Evolutionary conservation across 306 rosid genomes (phyloP).

Genomic region (Acacia melanoxylon): DNA sequence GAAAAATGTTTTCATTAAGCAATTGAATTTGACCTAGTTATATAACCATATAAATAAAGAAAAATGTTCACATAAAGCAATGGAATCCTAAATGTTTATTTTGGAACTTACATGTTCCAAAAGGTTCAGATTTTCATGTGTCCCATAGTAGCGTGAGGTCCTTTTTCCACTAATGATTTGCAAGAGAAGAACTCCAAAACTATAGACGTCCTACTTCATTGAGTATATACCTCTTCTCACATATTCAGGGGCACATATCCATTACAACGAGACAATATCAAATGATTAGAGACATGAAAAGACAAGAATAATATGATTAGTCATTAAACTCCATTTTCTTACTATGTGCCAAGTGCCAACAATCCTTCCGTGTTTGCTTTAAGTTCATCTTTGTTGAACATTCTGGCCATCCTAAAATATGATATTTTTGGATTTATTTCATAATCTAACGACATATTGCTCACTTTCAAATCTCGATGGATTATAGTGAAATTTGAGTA

Average conservation of each 20-base stretch:
- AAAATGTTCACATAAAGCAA: neutral
- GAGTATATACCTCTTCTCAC: constrained; percentile 60
- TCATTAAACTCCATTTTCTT: constrained; percentile 23
- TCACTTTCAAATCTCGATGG: constrained; percentile 24
- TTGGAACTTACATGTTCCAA: constrained; percentile 51
- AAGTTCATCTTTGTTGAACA: constrained; percentile 52
- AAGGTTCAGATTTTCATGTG: constrained; percentile 47
- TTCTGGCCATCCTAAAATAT: constrained; percentile 31
- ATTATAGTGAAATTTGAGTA: constrained; percentile 70
- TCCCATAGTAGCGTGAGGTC: constrained; percentile 45
- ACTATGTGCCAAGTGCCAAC: constrained; percentile 74
- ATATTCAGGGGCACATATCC: constrained; percentile 72
- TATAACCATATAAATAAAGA: too few species aligned
- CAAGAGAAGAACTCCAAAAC: constrained; percentile 52
- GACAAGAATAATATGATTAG: neutral
- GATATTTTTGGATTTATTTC: constrained; percentile 18
- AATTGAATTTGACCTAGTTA: too few species aligned
- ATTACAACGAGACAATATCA: constrained; percentile 30
- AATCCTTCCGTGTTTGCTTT: constrained; percentile 66
- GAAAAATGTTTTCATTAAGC: too few species aligned
- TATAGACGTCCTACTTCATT: constrained; percentile 45
- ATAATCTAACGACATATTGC: constrained; percentile 56
- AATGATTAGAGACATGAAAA: constrained; percentile 20
- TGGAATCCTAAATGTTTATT: neutral
- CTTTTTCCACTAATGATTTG: constrained; percentile 72